Evolutionary conservation across 176 grass and related monocot genomes (phyloP), one percentile per base, ranked within the genome.

Genomic region (Aegilops longissima): DNA sequence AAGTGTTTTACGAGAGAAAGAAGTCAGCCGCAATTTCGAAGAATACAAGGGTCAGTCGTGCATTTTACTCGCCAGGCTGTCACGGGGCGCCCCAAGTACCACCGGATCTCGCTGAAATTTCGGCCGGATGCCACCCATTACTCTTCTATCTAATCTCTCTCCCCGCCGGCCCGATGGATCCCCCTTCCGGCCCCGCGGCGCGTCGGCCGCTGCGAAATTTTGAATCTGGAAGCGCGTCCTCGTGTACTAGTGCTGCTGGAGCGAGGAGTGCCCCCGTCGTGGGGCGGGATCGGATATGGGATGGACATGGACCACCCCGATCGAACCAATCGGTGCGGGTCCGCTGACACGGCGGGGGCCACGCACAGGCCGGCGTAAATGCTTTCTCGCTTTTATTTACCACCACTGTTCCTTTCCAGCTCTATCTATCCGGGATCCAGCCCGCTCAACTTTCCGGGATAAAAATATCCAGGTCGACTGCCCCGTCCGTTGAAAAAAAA

Each of bases 221-320:
- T 67, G 71, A 87, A 87, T 87, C 79, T 24, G 61, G 62, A 77
- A 77, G 61, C 47, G 47, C 72, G 70, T 74, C 77, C 64, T 36
- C 52, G 12, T 45, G 44, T 12, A 45, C 9, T 11, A 11, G 40
- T 0, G 9, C 40, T 42, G 40, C 5, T 36, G 35, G 38, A 39
- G 38, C 1, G 38, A 39, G 40, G 42, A 3, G 10, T 18, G 51
- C 16, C 51, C 51, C 51, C 52, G 52, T 58, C 52, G 52, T 58
- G 52, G 52, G 52, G 17, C 18, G 52, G 52, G 52, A 58, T 58
- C 17, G 52, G 52, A 58, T 58, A 56, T 3, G 51, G 52, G 49
- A 52, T 58, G 18, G 51, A 6, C 5, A 49, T 54, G 51, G 52
- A 58, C 52, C 52, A 58, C 52, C 52, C 6, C 49, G 49, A 52